Base-by-base conservation (phyloP, 805 yeast species). In the Candida sithepensis region DNA sequence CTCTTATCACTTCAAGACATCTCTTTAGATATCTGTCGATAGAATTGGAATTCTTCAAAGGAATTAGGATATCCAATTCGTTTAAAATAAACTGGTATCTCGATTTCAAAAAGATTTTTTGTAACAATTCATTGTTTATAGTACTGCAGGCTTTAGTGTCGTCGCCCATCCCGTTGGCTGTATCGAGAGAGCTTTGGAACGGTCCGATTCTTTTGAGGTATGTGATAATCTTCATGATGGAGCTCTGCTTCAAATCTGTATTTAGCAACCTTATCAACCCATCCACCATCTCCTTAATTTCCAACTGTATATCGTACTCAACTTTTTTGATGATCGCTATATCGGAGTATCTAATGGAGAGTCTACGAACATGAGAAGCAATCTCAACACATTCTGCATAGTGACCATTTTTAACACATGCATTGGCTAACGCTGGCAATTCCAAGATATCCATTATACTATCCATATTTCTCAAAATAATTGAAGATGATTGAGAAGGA, bases 371-470 rank as follows among this genome's bases (percentile, higher is more conserved):
- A 57, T 87, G 82, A 26, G 85, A 77, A 12, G 90, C 85, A 13
- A 92, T 78, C 62, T 92, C 96, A 32, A 92, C 75, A 9, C 97
- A 90, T 59, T 90, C 96, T 30, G 89, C 85, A 61, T 91, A 94
- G 59, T 86, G 87, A 0, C 96, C 96, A 41, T 85, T 84, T 42
- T 80, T 74, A 10, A 91, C 88, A 65, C 97, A 88, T n/a, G 91
- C 81, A 42, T 82, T 76, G 30, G 92, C 82, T 42, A 92, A 64
- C 1, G 95, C 76, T 1, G 99, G 97, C 30, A 94, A 69, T 59
- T 88, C 96, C 54, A 92, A 70, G 9, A 91, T 75, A 57, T 88
- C 96, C 50, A 85, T 76, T 10, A 91, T 73, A 36, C 82, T 78
- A 51, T 84, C 90, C 59, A 89, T 76, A 54, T 85, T 84, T 42